These are phyloP conservation scores for Penicillium bovifimosum DNA, from an alignment of 495 filamentous ascomycete species.

Conservation along the genomic window DNA sequence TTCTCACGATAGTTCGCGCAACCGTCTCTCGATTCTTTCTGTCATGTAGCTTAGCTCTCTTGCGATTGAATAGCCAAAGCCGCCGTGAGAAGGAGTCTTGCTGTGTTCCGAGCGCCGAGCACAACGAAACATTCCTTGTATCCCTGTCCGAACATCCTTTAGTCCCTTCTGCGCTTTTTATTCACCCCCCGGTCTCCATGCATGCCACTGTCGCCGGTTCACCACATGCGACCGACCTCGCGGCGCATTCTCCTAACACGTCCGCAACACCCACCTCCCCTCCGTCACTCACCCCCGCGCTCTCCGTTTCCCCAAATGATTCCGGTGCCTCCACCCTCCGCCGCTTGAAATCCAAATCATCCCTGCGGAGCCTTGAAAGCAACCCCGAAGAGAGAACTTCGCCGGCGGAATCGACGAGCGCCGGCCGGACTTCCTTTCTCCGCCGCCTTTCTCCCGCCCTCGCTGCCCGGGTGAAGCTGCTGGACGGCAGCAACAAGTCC, in stretches of 20 bases:
- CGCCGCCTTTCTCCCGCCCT: conserved; percentile 60
- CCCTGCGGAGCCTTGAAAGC: conserved; percentile 38
- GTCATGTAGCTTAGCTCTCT: conserved; percentile 19
- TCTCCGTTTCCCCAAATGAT: conserved; percentile 33
- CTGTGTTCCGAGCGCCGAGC: conserved; percentile 10
- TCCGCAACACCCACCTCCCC: conserved; percentile 26
- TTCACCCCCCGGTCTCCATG: conserved; percentile 32
- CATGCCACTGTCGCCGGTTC: conserved; percentile 37
- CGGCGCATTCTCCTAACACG: conserved; percentile 23
- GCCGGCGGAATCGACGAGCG: conserved; percentile 16
- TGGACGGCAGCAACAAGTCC: conserved; percentile 54
- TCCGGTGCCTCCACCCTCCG: conserved; percentile 28
- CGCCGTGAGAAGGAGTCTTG: conserved; percentile 1
- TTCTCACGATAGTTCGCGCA: neutral
- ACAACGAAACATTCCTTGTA: conserved; percentile 30
- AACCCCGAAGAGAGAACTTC: conserved; percentile 30
- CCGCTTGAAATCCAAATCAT: conserved; percentile 41
- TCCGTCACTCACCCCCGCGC: conserved; percentile 27
- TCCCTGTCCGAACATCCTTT: conserved; percentile 22
- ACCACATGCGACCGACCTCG: conserved; percentile 28
- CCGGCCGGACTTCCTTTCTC: conserved; percentile 33
- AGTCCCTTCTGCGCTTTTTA: conserved; percentile 10
- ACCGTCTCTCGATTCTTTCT: neutral
- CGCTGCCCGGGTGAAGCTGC: conserved; percentile 68
- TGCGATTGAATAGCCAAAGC: neutral